A percentile compares a stretch with the other conserved stretches of the same genome.
phyloP scores from a whole-genome alignment of 2,329 filamentous ascomycete genomes.

The Paraconiothyrium sp. region DNA sequence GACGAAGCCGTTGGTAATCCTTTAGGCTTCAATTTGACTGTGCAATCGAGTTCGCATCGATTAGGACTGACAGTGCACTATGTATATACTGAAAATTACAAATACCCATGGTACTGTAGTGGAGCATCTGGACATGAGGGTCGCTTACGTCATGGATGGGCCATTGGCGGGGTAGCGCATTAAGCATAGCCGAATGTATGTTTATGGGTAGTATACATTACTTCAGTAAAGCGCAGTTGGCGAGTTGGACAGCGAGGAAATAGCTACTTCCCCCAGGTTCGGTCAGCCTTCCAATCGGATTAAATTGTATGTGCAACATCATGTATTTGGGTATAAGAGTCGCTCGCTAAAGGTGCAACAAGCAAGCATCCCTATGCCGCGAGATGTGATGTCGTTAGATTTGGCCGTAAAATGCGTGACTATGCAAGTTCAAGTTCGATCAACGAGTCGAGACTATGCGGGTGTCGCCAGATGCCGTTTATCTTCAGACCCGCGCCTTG shows the following conservation, averaged over 20 bases:
- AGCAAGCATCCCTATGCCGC: constrained; percentile 5
- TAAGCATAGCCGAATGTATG: background rate
- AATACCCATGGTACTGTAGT: too few species aligned
- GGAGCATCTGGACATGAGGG: background rate
- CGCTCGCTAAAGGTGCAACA: background rate
- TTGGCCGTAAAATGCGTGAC: background rate
- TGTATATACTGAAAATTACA: too few species aligned
- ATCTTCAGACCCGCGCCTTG: constrained; percentile 30
- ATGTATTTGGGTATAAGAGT: background rate
- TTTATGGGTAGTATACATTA: background rate
- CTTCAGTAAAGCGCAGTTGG: background rate
- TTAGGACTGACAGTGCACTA: background rate
- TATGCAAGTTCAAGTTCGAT: constrained; percentile 34
- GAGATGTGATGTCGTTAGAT: background rate
- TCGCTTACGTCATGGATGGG: constrained; percentile 6
- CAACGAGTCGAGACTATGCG: constrained; percentile 31
- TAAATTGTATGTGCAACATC: background rate
- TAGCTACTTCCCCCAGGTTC: too few species aligned
- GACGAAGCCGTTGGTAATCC: too few species aligned
- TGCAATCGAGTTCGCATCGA: too few species aligned
- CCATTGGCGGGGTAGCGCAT: background rate
- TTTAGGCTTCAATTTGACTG: too few species aligned
- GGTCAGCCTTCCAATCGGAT: too few species aligned
- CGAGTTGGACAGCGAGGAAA: too few species aligned
- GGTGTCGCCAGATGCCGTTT: constrained; percentile 32